Conservation (phyloP, 768 basidiomycete species). For the Chlorophyllum brunneum region DNA sequence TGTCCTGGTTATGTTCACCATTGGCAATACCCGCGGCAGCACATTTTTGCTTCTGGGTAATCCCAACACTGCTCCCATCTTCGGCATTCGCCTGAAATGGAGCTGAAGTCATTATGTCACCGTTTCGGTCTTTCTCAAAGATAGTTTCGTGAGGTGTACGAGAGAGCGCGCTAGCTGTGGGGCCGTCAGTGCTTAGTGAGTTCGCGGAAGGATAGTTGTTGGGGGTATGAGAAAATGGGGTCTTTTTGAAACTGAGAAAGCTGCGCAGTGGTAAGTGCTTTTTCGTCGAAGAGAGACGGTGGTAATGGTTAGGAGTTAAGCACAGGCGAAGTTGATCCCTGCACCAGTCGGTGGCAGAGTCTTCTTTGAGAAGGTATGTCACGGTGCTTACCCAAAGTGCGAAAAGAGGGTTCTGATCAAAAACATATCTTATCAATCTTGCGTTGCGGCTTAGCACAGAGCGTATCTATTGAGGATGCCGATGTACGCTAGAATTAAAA, state of each 20-base stretch:
- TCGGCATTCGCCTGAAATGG: not conserved
- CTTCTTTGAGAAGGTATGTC: not conserved
- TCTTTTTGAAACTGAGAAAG: too few relatives aligned
- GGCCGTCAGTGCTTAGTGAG: too few relatives aligned
- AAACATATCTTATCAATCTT: constrained; percentile 2
- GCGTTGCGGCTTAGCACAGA: not conserved
- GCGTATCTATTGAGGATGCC: not conserved
- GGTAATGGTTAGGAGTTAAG: not conserved
- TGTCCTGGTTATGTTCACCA: not conserved
- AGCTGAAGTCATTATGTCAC: not conserved
- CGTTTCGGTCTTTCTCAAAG: not conserved
- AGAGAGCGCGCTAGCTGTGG: not conserved
- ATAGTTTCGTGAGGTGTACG: not conserved
- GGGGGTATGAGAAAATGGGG: too few relatives aligned
- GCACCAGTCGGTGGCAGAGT: not conserved
- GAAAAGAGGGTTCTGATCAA: not conserved
- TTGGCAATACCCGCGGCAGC: not conserved
- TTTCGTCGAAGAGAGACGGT: not conserved
- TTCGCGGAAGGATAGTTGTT: too few relatives aligned
- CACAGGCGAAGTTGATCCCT: not conserved
- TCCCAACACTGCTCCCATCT: not conserved
- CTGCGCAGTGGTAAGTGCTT: too few relatives aligned
- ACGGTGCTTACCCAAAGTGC: not conserved
- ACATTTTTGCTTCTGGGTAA: not conserved
- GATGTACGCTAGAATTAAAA: not conserved